Evolutionary conservation across 129 eudicot genomes (phyloP), one percentile per base, ranked within the genome.

Genomic region (Flaveria trinervia): DNA sequence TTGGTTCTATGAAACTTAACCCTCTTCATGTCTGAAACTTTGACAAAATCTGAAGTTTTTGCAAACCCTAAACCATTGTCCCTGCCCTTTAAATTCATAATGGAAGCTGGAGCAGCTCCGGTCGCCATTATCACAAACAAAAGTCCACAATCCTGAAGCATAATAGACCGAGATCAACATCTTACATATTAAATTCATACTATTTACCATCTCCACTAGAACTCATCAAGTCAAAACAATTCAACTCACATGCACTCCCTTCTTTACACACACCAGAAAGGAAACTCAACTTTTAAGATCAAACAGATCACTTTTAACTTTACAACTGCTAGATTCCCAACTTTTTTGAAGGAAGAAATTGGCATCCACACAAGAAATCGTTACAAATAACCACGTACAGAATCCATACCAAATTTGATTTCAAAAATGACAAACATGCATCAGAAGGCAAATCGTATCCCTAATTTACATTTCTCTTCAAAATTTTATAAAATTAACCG

Each of bases 81-180:
- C 71, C 86, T 86, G 82, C 81, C 77, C 50, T 84, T 90, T 52
- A 88, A 71, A 67, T 78, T 83, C 43, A 79, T 76, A 72, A 92
- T 77, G 22, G 93, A 81, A 84, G 92, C 84, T 49, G 93, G 87
- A 49, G 88, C 84, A 54, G 93, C 84, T 83, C 97, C 96, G 13
- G 90, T 87, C 20, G 97, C 96, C 97, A 92, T 92, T 76, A 70
- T 68, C 77, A 80, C 88, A 80, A 70, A 61, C 68, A 51, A 52
- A 77, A 81, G 17, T 68, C 75, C 80, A 75, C 84, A 70, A 67
- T 80, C 86, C 92, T 84, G 80, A 82, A 84, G 26, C 72, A 64
- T 54, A 39, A 68, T 57, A 48, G 50, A 78, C 18, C 44, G 28
- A 65, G 49, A 64, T 61, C 61, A 55, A 44, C 22, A 6, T 8